Percentiles rank a stretch among this genome's conserved stretches.
These are phyloP conservation scores for Russula emetica DNA, from an alignment of 768 basidiomycete genomes.

Conservation along the genomic window DNA sequence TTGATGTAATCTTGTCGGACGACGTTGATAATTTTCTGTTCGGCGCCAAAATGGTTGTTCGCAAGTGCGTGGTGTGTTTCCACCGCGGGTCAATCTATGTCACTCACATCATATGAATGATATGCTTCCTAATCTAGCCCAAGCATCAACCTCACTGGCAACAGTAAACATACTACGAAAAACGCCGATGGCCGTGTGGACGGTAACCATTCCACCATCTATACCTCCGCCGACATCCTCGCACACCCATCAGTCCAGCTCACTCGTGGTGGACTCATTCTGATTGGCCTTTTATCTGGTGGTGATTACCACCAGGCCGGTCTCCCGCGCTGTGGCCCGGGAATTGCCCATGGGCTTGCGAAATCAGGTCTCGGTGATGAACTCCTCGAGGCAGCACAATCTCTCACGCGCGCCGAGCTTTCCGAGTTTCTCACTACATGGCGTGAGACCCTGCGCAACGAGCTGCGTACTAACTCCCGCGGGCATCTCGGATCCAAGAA, in stretches of 20 bases:
- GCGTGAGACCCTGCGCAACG: conserved; percentile 56
- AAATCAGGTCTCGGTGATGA: conserved; percentile 76
- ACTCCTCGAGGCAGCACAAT: conserved; percentile 55
- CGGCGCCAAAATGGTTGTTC: conserved; percentile 75
- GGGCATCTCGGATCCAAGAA: conserved; percentile 62
- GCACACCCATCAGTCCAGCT: conserved; percentile 50
- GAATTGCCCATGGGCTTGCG: conserved; percentile 73
- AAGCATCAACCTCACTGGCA: conserved; percentile 69
- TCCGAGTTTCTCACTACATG: conserved; percentile 54
- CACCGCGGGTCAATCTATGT: background rate
- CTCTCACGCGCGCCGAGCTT: conserved; percentile 42
- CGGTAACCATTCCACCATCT: conserved; percentile 58
- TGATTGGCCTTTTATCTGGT: conserved; percentile 81
- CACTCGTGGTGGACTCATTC: conserved; percentile 62
- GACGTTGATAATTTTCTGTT: conserved; percentile 93
- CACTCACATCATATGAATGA: background rate
- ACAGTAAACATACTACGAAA: conserved; percentile 56
- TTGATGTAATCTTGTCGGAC: conserved; percentile 88
- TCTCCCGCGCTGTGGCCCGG: conserved; percentile 60
- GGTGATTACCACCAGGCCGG: conserved; percentile 85
- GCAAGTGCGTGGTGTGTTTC: conserved; percentile 54
- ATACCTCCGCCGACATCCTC: conserved; percentile 38
- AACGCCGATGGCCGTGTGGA: conserved; percentile 69
- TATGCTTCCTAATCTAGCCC: conserved; percentile 40
- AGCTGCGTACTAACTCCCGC: conserved; percentile 65